Evolutionary conservation across 495 filamentous ascomycete genomes (phyloP), one percentile per base, ranked within the genome.

Genomic region (Lophiotrema nucula): DNA sequence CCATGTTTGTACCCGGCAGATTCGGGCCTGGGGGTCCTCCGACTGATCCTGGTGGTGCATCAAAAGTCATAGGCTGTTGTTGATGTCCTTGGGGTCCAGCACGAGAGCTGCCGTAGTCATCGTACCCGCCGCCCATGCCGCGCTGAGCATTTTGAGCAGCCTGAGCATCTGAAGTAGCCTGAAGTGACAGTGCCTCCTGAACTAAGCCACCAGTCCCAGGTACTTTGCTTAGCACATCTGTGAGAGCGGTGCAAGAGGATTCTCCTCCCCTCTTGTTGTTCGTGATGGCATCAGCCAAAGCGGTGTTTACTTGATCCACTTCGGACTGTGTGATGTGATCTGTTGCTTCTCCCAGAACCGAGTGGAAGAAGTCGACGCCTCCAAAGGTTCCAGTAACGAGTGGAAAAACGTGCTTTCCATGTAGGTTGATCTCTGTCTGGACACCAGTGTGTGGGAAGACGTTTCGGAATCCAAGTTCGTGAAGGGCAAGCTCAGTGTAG

Each of bases 301-400:
- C 88, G 25, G 79, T 72, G 64, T 97, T 86, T 69, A 97, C 83
- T 68, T 97, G 85, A 42, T 96, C 89, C 46, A 98, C 83, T 72
- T 98, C 93, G 15, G 88, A 88, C 69, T 97, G 93, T 3, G 92
- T 92, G 72, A 98, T 91, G 67, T 96, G 90, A 67, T 98, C 93
- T 18, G 84, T 95, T 21, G 91, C 92, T 69, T 98, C 93, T 31
- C 93, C 93, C 6, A 97, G 77, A n/a, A 98, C 90, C 0, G 89
- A 95, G 71, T 98, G 93, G 67, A 97, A 79, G 72, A 98, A 98
- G 64, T 97, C 93, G 21, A 97, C 92, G 61, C 85, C 90, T 16
- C 93, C 93, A 72, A 98, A 97, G 2, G 92, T 88, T 28, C 90
- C 91, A 11, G 93, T 97, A 11, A 96, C 87, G 4, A 97, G 76